Evolutionary conservation across 192 early-diverging fungal species (phyloP).

Genomic region (Backusella tarrabulga): DNA sequence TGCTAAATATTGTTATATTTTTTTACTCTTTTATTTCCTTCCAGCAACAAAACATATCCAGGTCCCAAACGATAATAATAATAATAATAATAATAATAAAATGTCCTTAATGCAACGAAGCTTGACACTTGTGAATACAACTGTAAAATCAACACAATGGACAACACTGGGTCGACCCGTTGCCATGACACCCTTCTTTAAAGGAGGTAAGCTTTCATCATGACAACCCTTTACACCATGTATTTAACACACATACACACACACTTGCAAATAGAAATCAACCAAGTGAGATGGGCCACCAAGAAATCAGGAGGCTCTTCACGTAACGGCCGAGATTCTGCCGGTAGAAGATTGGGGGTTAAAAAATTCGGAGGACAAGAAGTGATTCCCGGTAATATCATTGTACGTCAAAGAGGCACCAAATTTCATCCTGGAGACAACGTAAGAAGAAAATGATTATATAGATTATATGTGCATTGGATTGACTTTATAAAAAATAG

Average conservation of each 20-base stretch:
- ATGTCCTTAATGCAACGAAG: background rate
- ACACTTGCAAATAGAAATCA: slow-evolving; percentile 5
- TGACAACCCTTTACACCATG: background rate
- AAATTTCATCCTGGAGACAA: slow-evolving; percentile 79
- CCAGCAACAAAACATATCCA: background rate
- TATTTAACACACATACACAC: too few relatives aligned
- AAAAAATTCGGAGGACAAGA: slow-evolving; percentile 73
- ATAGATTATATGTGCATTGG: background rate
- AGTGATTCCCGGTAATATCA: slow-evolving; percentile 76
- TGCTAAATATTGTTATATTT: background rate
- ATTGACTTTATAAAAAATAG: slow-evolving; percentile 19
- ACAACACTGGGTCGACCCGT: background rate
- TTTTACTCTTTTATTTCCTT: background rate
- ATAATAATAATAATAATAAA: background rate
- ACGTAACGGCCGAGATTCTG: slow-evolving; percentile 76
- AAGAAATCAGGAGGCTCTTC: slow-evolving; percentile 80
- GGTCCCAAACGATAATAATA: background rate
- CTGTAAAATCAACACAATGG: slow-evolving; percentile 6
- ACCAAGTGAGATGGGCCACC: slow-evolving; percentile 69
- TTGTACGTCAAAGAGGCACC: slow-evolving; percentile 79
- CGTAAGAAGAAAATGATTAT: slow-evolving; percentile 36
- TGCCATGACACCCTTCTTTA: background rate
- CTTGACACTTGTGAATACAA: background rate
- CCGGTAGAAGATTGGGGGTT: slow-evolving; percentile 74
- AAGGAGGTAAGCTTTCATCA: background rate